Evolutionary conservation across 1,139 yeast genomes (phyloP).

Genomic region (Taiozyma onychis): DNA sequence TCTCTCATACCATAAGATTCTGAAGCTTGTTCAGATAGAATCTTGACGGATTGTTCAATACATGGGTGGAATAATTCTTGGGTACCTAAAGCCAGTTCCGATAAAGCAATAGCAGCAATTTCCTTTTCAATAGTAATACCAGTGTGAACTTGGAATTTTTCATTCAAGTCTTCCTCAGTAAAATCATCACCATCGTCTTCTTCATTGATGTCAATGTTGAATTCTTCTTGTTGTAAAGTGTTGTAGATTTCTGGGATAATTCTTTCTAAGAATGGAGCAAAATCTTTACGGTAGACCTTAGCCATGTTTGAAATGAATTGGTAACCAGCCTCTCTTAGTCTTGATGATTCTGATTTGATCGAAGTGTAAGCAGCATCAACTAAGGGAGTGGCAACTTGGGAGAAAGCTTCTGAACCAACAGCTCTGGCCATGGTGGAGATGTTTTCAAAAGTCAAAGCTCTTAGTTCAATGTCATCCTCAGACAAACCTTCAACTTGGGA

Average conservation of each 20-base stretch:
- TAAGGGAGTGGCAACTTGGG: conserved; percentile 81
- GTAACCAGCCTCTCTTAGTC: conserved; percentile 92
- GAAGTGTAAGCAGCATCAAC: conserved; percentile 85
- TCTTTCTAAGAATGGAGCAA: conserved; percentile 77
- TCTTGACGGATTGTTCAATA: conserved; percentile 64
- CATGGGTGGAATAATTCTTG: conserved; percentile 75
- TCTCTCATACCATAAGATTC: conserved; percentile 91
- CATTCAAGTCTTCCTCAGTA: conserved; percentile 51
- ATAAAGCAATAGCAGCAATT: conserved; percentile 89
- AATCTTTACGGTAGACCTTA: conserved; percentile 86
- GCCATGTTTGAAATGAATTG: conserved; percentile 95
- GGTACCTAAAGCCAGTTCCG: conserved; percentile 84
- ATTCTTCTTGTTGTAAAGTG: conserved; percentile 81
- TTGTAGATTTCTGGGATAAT: conserved; percentile 80
- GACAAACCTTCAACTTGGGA: conserved; percentile 64
- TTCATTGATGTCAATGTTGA: conserved; percentile 40
- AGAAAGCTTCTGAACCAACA: conserved; percentile 85
- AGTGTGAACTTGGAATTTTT: conserved; percentile 79
- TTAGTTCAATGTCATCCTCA: conserved; percentile 76
- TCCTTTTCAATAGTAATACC: conserved; percentile 97
- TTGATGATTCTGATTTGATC: conserved; percentile 68
- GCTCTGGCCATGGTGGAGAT: conserved; percentile 95
- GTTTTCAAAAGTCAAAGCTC: conserved; percentile 90
- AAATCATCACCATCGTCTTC: conserved; percentile 33
- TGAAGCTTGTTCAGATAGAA: conserved; percentile 67